phyloP scores from a whole-genome alignment of 176 grass and related monocot genomes.

The Phoenix roebelenii region DNA sequence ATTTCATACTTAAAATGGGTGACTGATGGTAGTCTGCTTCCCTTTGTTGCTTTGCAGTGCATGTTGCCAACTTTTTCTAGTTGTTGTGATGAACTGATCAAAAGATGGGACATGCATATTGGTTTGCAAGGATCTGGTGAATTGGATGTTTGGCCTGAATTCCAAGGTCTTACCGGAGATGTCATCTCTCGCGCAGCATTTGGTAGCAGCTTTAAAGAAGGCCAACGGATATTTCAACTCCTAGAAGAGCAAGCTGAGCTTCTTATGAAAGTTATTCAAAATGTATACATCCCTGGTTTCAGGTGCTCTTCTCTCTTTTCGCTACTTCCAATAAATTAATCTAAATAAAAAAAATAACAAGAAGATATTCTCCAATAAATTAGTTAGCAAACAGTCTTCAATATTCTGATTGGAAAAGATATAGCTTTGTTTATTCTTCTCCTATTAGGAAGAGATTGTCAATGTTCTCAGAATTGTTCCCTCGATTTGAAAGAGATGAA shows the following conservation, averaged over 20 bases:
- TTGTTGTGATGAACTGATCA: slow-evolving; percentile 38
- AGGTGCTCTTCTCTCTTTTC: slow-evolving; percentile 16
- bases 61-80: slow-evolving; percentile 52
- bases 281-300: slow-evolving; percentile 36
- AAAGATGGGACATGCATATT: slow-evolving; percentile 34
- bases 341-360: too few species aligned
- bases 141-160: slow-evolving; percentile 40
- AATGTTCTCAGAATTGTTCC: too few species aligned
- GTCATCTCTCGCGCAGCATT: slow-evolving; percentile 65
- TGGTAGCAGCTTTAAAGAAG: slow-evolving; percentile 55
- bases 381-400: too few species aligned
- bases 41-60: slow-evolving; percentile 24
- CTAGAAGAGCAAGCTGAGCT: slow-evolving; percentile 24
- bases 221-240: slow-evolving; percentile 54
- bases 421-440: too few species aligned
- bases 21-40: not conserved
- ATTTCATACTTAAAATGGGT: too few species aligned
- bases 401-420: too few species aligned
- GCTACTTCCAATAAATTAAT: too few species aligned
- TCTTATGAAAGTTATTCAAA: slow-evolving; percentile 14
- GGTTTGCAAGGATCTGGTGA: slow-evolving; percentile 29
- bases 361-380: too few species aligned
- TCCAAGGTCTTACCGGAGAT: slow-evolving; percentile 57
- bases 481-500: too few species aligned
- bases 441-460: too few species aligned